phyloP scores from a whole-genome alignment of 805 yeast genomes.

The Cyberlindnera nakhonratchasimensis region DNA sequence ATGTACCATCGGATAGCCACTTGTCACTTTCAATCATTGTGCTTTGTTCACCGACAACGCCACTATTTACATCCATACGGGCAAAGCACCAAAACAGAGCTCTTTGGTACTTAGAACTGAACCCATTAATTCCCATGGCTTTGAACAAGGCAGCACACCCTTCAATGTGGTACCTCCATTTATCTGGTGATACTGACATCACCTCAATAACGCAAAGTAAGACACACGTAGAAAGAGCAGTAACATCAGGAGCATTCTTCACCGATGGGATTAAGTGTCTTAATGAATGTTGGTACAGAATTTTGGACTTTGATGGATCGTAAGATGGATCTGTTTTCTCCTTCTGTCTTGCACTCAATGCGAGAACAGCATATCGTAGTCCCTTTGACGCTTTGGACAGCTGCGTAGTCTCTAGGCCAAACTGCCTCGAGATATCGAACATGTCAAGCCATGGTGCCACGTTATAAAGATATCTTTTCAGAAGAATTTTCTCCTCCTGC shows the following conservation, averaged over 20 bases:
- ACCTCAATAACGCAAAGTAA: conserved; percentile 41
- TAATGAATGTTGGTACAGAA: conserved; percentile 34
- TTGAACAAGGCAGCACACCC: conserved; percentile 38
- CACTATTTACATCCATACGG: conserved; percentile 39
- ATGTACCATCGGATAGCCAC: conserved; percentile 34
- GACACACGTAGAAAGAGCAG: conserved; percentile 37
- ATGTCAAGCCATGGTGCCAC: conserved; percentile 40
- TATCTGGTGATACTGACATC: conserved; percentile 36
- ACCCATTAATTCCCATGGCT: conserved; percentile 37
- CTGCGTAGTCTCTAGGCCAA: conserved; percentile 33
- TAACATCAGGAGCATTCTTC: conserved; percentile 29
- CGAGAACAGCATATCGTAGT: conserved; percentile 31
- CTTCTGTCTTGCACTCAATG: conserved; percentile 33
- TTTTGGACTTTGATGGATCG: conserved; percentile 28
- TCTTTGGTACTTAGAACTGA: conserved; percentile 33
- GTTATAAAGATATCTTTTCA: conserved; percentile 35
- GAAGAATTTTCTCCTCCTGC: conserved; percentile 33
- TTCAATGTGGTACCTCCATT: conserved; percentile 39
- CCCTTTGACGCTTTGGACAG: conserved; percentile 38
- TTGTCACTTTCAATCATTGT: conserved; percentile 34
- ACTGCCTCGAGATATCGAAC: conserved; percentile 34
- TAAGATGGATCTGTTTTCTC: conserved; percentile 30
- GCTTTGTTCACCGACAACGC: conserved; percentile 35
- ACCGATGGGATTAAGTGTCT: conserved; percentile 34
- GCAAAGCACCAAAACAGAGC: conserved; percentile 44